phyloP scores from a whole-genome alignment of 176 grass and related monocot genomes.

The Hordeum vulgare region DNA sequence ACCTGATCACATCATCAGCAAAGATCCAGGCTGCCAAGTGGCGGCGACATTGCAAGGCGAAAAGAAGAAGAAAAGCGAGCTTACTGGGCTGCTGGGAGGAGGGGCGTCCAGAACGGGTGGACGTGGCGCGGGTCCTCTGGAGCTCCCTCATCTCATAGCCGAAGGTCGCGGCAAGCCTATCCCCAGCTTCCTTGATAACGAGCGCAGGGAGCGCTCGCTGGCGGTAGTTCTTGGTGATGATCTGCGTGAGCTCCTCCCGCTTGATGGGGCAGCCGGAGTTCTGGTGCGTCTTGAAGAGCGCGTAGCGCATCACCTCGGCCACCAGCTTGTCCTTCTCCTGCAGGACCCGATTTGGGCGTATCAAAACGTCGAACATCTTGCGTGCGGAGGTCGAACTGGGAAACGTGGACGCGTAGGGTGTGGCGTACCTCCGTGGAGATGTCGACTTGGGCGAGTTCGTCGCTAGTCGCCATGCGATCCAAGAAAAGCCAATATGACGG shows the following conservation, averaged over 20 bases:
- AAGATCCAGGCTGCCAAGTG: background rate
- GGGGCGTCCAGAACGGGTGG: conserved; percentile 38
- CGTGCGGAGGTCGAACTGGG: background rate
- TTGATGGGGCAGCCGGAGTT: conserved; percentile 73
- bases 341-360: background rate
- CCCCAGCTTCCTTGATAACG: conserved; percentile 75
- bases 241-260: conserved; percentile 74
- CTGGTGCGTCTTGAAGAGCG: conserved; percentile 81
- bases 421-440: conserved; percentile 55
- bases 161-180: conserved; percentile 60
- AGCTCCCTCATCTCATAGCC: conserved; percentile 91
- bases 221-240: conserved; percentile 85
- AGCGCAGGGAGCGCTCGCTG: conserved; percentile 60
- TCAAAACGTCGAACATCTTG: conserved; percentile 22
- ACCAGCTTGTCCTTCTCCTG: conserved; percentile 98
- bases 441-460: conserved; percentile 56
- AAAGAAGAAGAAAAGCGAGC: background rate
- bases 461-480: conserved; percentile 43
- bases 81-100: conserved; percentile 49
- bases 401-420: background rate
- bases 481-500: background rate
- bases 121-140: conserved; percentile 51
- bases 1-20: background rate
- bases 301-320: conserved; percentile 70
- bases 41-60: background rate